Percentiles rank a stretch among this genome's conserved stretches.
Conservation (phyloP, 192 early-diverging fungal species). For the Backusella tuberculispora region DNA sequence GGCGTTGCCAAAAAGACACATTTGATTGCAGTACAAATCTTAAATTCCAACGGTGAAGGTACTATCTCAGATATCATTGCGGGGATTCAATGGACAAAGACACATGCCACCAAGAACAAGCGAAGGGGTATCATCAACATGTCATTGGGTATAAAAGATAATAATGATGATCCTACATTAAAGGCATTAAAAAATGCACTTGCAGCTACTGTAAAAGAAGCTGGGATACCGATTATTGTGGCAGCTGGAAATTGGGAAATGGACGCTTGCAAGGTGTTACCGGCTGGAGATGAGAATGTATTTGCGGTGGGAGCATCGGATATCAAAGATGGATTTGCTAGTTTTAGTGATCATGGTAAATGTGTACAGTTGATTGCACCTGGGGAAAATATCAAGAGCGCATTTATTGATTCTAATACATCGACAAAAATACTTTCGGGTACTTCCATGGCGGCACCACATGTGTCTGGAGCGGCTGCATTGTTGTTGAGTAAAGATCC, state of each 20-base stretch:
- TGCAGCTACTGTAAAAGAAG: conserved; percentile 54
- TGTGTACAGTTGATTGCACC: conserved; percentile 96
- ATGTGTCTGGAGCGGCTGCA: conserved; percentile 88
- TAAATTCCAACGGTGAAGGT: conserved; percentile 58
- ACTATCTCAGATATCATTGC: conserved; percentile 46
- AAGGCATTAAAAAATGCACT: conserved; percentile 61
- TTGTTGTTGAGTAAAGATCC: conserved; percentile 46
- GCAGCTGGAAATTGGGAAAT: conserved; percentile 77
- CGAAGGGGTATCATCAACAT: conserved; percentile 70
- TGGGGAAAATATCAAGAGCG: conserved; percentile 74
- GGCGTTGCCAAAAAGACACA: conserved; percentile 75
- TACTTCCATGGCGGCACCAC: conserved; percentile 94
- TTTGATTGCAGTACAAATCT: conserved; percentile 71
- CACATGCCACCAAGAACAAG: conserved; percentile 19
- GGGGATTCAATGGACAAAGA: conserved; percentile 47
- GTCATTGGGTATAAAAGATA: conserved; percentile 58
- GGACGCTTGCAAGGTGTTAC: conserved; percentile 69
- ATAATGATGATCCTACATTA: conserved; percentile 39
- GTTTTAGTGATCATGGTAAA: conserved; percentile 85
- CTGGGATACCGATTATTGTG: conserved; percentile 71
- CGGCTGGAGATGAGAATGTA: conserved; percentile 61
- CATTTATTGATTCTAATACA: conserved; percentile 76
- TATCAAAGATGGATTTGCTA: conserved; percentile 72
- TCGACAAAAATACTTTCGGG: conserved; percentile 87
- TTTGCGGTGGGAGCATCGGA: conserved; percentile 87